phyloP scores from a whole-genome alignment of 208 protist genomes.

The Leishmania guyanensis region DNA sequence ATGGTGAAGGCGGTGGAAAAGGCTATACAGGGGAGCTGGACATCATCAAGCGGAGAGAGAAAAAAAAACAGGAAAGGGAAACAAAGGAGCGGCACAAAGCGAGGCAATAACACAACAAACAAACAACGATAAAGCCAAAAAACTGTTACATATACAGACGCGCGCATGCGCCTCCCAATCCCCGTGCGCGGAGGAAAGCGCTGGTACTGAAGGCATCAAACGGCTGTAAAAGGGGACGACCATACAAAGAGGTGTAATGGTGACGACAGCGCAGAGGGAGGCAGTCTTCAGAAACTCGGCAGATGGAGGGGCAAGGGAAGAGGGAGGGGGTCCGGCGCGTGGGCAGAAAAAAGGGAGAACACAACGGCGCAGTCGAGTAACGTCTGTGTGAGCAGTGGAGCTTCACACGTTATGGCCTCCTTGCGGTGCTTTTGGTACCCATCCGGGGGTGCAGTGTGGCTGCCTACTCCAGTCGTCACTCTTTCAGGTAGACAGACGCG shows the following conservation, averaged over 20 bases:
- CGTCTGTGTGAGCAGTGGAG: neutral
- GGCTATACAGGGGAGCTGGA: neutral
- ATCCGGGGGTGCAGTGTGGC: neutral
- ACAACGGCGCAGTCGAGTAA: neutral
- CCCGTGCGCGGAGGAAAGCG: neutral
- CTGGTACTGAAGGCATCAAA: neutral
- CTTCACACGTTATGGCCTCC: neutral
- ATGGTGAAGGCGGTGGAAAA: neutral
- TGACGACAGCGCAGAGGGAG: neutral
- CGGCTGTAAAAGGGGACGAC: neutral
- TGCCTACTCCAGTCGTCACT: neutral
- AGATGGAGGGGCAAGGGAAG: neutral
- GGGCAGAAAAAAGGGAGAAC: neutral
- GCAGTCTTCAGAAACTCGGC: neutral
- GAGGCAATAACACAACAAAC: neutral
- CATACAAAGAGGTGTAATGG: neutral
- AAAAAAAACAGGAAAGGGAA: constrained; percentile 2
- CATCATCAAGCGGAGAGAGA: neutral
- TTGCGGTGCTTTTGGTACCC: neutral
- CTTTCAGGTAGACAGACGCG: constrained; percentile 4
- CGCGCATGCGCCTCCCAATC: neutral
- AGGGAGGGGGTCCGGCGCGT: neutral
- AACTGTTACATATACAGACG: too few species aligned
- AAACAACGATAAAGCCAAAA: too few species aligned
- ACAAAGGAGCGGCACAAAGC: neutral